Conservation (phyloP, 164 flowering plant genomes). For the Magnolia kwangsiensis region DNA sequence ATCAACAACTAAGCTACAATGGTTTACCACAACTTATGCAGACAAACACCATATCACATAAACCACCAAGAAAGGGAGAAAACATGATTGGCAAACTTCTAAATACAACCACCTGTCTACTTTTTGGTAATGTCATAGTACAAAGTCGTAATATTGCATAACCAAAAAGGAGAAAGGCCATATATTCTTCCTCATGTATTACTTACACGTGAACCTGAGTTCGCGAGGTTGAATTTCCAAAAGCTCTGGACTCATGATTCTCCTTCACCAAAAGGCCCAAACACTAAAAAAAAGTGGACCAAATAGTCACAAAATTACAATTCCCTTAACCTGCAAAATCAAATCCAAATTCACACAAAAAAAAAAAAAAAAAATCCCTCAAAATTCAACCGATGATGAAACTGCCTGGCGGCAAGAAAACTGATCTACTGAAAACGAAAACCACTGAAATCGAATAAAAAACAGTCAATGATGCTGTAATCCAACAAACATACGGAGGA, state of each 20-base stretch:
- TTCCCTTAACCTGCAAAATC: constrained; percentile 12
- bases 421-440: not conserved
- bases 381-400: not conserved
- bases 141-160: not conserved
- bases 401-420: not conserved
- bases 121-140: not conserved
- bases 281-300: not conserved
- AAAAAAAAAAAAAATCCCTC: too few relatives aligned
- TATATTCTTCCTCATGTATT: not conserved
- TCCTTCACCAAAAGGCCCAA: constrained; percentile 1
- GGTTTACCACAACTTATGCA: not conserved
- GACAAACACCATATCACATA: too few relatives aligned
- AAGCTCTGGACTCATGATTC: constrained; percentile 38
- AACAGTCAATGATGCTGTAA: not conserved
- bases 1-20: not conserved
- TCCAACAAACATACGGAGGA: not conserved
- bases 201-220: constrained; percentile 61
- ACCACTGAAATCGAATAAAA: not conserved
- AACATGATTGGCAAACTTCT: not conserved
- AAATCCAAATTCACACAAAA: not conserved
- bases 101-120: not conserved
- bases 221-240: constrained; percentile 60
- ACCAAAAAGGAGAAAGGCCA: not conserved
- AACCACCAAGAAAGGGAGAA: not conserved
- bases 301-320: not conserved